Percentiles rank a stretch among this genome's conserved stretches.
Conservation (phyloP, 345 rosid species). For the Gossypium stocksii region DNA sequence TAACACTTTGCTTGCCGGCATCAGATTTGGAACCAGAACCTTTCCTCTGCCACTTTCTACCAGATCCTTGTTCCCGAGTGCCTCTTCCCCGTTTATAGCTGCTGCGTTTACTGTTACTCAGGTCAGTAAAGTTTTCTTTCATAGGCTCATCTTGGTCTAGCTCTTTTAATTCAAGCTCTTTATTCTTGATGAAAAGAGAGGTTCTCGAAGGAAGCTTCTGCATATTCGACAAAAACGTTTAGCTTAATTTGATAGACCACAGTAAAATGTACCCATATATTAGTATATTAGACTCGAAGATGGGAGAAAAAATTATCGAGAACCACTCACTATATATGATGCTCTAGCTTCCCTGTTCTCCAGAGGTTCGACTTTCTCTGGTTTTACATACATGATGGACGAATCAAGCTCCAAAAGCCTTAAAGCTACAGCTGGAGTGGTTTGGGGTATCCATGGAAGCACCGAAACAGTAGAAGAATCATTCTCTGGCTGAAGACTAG, state of each 20-base stretch:
- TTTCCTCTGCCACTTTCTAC: slow-evolving; percentile 47
- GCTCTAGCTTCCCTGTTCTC: slow-evolving; percentile 41
- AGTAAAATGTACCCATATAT: not conserved
- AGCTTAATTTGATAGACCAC: not conserved
- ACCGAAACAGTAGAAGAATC: slow-evolving; percentile 32
- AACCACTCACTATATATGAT: slow-evolving; percentile 49
- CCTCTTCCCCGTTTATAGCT: slow-evolving; percentile 54
- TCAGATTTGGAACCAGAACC: slow-evolving; percentile 36
- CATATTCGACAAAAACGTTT: not conserved
- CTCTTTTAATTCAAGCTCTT: slow-evolving; percentile 41
- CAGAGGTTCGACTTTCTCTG: slow-evolving; percentile 51
- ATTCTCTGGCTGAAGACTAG: slow-evolving; percentile 13
- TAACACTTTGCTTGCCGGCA: slow-evolving; percentile 34
- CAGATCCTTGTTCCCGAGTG: slow-evolving; percentile 47
- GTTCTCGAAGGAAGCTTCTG: slow-evolving; percentile 58
- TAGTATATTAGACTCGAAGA: not conserved
- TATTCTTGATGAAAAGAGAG: slow-evolving; percentile 40
- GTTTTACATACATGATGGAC: slow-evolving; percentile 49
- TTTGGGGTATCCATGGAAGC: slow-evolving; percentile 95
- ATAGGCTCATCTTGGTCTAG: slow-evolving; percentile 27
- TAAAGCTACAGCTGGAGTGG: slow-evolving; percentile 75
- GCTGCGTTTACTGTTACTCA: slow-evolving; percentile 35
- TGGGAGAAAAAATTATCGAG: not conserved
- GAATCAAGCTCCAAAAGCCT: slow-evolving; percentile 83
- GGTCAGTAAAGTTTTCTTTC: slow-evolving; percentile 33